Base-by-base conservation (phyloP, 768 basidiomycete species). In the Amylocystis lapponica region DNA sequence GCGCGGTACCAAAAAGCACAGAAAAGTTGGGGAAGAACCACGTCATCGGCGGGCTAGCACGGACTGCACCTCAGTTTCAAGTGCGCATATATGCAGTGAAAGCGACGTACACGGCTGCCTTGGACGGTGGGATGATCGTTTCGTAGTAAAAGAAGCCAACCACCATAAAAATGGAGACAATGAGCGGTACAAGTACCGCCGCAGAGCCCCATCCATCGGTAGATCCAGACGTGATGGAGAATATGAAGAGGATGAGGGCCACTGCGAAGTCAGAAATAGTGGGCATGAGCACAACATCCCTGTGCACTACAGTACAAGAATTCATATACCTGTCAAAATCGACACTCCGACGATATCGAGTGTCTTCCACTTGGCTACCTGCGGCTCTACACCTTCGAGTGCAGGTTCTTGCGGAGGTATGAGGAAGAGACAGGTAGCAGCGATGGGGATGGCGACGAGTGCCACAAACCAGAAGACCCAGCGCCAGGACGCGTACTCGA, bases 391-490 rank as follows among this genome's bases (percentile, higher is more conserved):
- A 46, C 27, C 13, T 33, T 41, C 26, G 46, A n/a, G n/a, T n/a
- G n/a, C n/a, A n/a, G n/a, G 46, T 13, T 49, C 37, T 33, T 49
- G 52, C 8, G 48, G 52, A 1, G 68, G 67, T 25, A 68, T 54
- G 43, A 69, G 47, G 48, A 66, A 46, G 11, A 61, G 32, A 31
- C 61, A 61, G 14, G 58, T 12, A 11, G 44, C 36, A 22, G 62
- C 56, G 27, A 67, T 59, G 22, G 58, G 56, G 14, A 65, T 48
- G 29, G 62, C 59, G 29, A 74, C 51, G 44, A 71, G 61, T 23
- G 69, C 65, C 17, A 70, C 63, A 47, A 72, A 64, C 50, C 66
- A 70, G 58, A 75, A 74, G 27, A 71, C 67, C 72, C 71, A 71
- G 13, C 48, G 48, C 69, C 71, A 73, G 16, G 53, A 56, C 9